Evolutionary conservation across 345 rosid genomes (phyloP), one percentile per base, ranked within the genome.

Genomic region (Ceriops tagal): DNA sequence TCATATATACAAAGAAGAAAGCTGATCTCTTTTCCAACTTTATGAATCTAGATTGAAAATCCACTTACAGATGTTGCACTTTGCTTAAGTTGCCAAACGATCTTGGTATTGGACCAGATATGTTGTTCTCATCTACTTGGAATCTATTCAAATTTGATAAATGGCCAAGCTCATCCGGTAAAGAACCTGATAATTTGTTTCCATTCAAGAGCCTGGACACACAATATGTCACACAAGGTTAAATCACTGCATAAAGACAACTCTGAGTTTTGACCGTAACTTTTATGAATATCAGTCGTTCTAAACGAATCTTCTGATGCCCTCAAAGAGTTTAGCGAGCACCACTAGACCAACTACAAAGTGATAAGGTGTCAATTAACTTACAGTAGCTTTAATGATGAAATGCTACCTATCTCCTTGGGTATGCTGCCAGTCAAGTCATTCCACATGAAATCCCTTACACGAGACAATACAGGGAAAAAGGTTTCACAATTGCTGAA

Each of bases 381-480:
- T 81, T 75, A 84, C 85, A 84, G 77, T 57, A 39, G 64, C 61
- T 64, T 56, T 71, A 84, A 70, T 58, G 66, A 37, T 64, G 73
- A 77, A 68, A 84, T 59, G 34, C 75, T 74, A 72, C 85, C 77
- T 21, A 84, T 55, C 71, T 81, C 81, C 72, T 75, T 75, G 21
- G 87, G 87, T 60, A 84, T 66, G 53, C 68, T 79, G 52, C 85
- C 85, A 16, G 71, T 75, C 16, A 84, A 73, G 31, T 77, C 68
- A 34, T 81, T 84, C 85, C 85, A 84, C 85, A 84, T 79, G 39
- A 84, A 79, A 73, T 84, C 77, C 77, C 85, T 79, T 76, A 30
- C 13, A 53, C 66, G 13, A 71, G 0, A 19, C 72, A 74, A 15
- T 26, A 30, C 49, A 43, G 16, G 49, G 49, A 43, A 43, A 43